These are phyloP conservation scores for Omphalotus guepiniiformis DNA, from an alignment of 768 basidiomycete species.

Conservation along the genomic window DNA sequence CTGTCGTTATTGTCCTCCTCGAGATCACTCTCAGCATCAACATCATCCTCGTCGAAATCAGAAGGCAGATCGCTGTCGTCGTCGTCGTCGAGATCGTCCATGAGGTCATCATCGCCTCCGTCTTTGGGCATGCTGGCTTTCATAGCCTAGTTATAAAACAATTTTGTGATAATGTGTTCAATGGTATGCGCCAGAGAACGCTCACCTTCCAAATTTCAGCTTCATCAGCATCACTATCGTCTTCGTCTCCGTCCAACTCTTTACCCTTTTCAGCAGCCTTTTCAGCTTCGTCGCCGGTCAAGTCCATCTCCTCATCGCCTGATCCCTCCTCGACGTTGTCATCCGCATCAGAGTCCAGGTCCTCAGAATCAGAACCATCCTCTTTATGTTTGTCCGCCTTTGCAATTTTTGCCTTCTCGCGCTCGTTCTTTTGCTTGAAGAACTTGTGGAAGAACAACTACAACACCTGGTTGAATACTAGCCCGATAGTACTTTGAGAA, in stretches of 20 bases:
- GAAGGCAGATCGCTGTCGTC: slow-evolving; percentile 25
- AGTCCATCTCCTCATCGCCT: slow-evolving; percentile 38
- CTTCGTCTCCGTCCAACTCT: slow-evolving; percentile 22
- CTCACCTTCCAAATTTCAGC: slow-evolving; percentile 87
- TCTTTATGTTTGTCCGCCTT: slow-evolving; percentile 22
- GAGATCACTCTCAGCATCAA: slow-evolving; percentile 24
- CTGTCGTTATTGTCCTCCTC: slow-evolving; percentile 33
- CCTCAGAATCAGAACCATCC: slow-evolving; percentile 32
- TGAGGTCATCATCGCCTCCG: slow-evolving; percentile 42
- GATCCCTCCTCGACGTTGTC: slow-evolving; percentile 36
- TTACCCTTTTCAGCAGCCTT: slow-evolving; percentile 17
- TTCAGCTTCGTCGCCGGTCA: slow-evolving; percentile 23
- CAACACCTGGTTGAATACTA: neutral
- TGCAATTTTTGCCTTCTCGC: slow-evolving; percentile 42
- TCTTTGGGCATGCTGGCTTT: slow-evolving; percentile 75
- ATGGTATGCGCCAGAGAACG: neutral
- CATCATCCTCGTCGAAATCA: slow-evolving; percentile 27
- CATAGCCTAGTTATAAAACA: slow-evolving; percentile 66
- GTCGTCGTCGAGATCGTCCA: slow-evolving; percentile 28
- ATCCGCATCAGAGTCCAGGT: slow-evolving; percentile 33
- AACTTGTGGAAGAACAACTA: slow-evolving; percentile 91
- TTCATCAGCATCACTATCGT: slow-evolving; percentile 50
- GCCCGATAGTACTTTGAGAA: neutral
- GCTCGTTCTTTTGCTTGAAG: slow-evolving; percentile 69
- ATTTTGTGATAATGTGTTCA: neutral